Percentiles rank a stretch among this genome's conserved stretches.
Conservation (phyloP, 1,284 basidiomycete genomes). For the Malassezia brasiliensis region DNA sequence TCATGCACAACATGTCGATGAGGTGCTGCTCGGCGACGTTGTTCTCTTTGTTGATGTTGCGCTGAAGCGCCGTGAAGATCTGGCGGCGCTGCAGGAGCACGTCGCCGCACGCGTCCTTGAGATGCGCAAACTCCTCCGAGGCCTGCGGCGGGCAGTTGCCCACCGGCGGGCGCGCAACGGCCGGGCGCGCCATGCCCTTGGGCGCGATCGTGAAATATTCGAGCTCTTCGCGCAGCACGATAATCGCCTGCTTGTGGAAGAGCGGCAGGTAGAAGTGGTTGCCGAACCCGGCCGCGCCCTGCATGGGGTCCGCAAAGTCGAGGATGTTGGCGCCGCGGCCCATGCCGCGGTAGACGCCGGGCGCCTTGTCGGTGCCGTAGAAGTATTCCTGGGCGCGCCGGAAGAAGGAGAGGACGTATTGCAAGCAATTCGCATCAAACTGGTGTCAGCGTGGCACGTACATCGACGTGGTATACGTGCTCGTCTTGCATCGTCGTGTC, state of each 20-base stretch:
- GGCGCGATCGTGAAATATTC: conserved; percentile 91
- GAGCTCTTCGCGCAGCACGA: conserved; percentile 91
- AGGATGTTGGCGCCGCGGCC: conserved; percentile 33
- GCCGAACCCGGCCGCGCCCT: conserved; percentile 16
- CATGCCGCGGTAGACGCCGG: conserved; percentile 59
- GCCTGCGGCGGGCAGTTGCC: conserved; percentile 12
- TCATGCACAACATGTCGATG: conserved; percentile 99
- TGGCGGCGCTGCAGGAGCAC: conserved; percentile 77
- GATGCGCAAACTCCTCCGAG: conserved; percentile 7
- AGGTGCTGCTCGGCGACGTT: conserved; percentile 97
- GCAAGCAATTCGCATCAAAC: conserved; percentile 95
- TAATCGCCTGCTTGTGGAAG: conserved; percentile 91
- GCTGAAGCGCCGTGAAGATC: conserved; percentile 93
- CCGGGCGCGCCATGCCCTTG: conserved; percentile 7
- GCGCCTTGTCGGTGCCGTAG: conserved; percentile 69
- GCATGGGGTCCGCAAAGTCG: conserved; percentile 33
- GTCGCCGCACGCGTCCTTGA: conserved; percentile 56
- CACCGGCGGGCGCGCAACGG: not conserved
- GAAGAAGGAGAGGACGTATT: conserved; percentile 86
- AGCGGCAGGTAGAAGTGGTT: conserved; percentile 55
- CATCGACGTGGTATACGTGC: conserved; percentile 89
- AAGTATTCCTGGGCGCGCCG: conserved; percentile 74
- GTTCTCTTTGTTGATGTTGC: conserved; percentile 98
- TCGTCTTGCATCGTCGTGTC: conserved; percentile 67
- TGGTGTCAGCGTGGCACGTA: conserved; percentile 56